These are phyloP conservation scores for Quercus aquifolioides DNA, from an alignment of 306 rosid species.

Conservation along the genomic window DNA sequence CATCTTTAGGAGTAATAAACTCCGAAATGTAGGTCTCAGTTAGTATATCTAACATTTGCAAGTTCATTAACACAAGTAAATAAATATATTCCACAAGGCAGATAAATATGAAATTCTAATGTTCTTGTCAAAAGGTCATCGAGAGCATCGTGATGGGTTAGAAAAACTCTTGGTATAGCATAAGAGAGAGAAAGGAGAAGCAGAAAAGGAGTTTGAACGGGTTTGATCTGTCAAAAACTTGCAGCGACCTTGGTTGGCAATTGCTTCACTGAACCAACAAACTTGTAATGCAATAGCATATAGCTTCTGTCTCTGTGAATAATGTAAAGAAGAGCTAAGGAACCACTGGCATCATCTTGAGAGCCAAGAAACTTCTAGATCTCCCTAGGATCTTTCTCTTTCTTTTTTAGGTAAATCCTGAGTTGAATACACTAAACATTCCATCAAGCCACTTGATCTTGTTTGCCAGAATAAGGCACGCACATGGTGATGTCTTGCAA, in stretches of 20 bases:
- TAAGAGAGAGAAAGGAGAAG: background rate
- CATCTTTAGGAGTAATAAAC: too few relatives aligned
- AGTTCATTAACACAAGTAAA: too few relatives aligned
- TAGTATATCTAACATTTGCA: too few relatives aligned
- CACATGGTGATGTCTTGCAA: background rate
- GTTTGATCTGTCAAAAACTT: background rate
- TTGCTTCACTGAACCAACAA: background rate
- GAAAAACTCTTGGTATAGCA: too few relatives aligned
- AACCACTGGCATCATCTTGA: background rate
- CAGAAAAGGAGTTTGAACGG: background rate
- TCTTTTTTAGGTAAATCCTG: background rate
- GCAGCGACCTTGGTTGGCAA: too few relatives aligned
- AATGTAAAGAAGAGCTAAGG: background rate
- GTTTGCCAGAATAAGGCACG: background rate
- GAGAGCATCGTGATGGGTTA: too few relatives aligned
- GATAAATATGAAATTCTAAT: too few relatives aligned
- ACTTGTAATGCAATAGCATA: background rate
- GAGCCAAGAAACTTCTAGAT: background rate
- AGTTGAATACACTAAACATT: background rate
- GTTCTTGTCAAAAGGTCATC: too few relatives aligned
- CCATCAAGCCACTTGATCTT: background rate
- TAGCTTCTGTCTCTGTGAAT: background rate
- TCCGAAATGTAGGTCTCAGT: too few relatives aligned
- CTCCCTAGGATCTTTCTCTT: background rate
- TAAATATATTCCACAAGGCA: too few relatives aligned